These are phyloP conservation scores for Suillus americanus DNA, from an alignment of 768 basidiomycete genomes.

Conservation along the genomic window DNA sequence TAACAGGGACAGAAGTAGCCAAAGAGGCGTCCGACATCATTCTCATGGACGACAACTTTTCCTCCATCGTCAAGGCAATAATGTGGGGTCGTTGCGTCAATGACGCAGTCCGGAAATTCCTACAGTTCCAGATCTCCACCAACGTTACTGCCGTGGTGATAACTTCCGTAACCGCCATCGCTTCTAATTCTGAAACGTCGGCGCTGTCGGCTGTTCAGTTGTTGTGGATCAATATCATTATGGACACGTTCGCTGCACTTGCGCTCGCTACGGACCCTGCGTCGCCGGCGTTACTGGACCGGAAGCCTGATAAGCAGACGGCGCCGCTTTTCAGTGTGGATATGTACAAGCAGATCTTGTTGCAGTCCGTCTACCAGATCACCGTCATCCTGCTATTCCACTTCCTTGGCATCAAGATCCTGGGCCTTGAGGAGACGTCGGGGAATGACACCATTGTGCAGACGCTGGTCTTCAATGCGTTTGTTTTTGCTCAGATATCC, in stretches of 20 bases:
- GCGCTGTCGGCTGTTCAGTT: slow-evolving; percentile 96
- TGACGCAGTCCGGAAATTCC: slow-evolving; percentile 94
- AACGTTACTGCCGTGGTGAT: slow-evolving; percentile 96
- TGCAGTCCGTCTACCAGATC: slow-evolving; percentile 89
- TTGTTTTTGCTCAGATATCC: slow-evolving; percentile 97
- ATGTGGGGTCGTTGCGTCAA: slow-evolving; percentile 99
- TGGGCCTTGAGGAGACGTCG: slow-evolving; percentile 47
- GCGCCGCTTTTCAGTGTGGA: slow-evolving; percentile 88
- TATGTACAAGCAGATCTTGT: slow-evolving; percentile 96
- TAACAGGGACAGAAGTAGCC: slow-evolving; percentile 96
- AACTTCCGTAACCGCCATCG: slow-evolving; percentile 88
- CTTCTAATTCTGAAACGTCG: slow-evolving; percentile 71
- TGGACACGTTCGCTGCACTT: slow-evolving; percentile 98
- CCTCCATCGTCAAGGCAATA: slow-evolving; percentile 95
- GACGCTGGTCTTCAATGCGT: slow-evolving; percentile 96
- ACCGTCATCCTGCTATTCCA: slow-evolving; percentile 84
- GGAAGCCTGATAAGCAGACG: slow-evolving; percentile 88
- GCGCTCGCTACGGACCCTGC: slow-evolving; percentile 98
- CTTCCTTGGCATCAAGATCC: slow-evolving; percentile 74
- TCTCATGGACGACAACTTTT: slow-evolving; percentile 96
- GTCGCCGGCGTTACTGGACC: slow-evolving; percentile 71
- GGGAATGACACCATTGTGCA: slow-evolving; percentile 51
- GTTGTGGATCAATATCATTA: slow-evolving; percentile 98
- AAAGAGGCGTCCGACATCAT: slow-evolving; percentile 99
- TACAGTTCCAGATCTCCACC: slow-evolving; percentile 93